Base-by-base conservation (phyloP, 2,329 filamentous ascomycete species). In the Phaeosphaeriaceae sp. region DNA sequence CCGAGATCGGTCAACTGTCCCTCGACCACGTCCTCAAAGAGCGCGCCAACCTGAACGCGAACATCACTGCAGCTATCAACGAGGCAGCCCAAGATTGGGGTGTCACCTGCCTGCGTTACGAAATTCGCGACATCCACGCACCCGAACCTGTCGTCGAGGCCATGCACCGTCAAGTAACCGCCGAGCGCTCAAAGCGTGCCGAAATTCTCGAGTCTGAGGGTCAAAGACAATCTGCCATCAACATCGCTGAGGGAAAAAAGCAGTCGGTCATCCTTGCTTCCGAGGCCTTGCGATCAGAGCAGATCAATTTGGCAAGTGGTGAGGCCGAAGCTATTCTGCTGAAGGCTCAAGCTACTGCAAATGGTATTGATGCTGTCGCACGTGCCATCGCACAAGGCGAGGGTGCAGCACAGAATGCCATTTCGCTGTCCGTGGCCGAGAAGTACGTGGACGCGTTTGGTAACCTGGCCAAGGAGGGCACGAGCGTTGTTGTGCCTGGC, bases 51-150 rank as follows among this genome's bases (percentile, higher is more conserved):
- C 89, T 99, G 68, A 99, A 99, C 84, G 93, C 89, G 66, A 98
- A 99, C 82, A 99, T 99, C 77, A 98, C 95, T n/a, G 90, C 92
- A 57, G 94, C 95, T 46, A 98, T 99, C 85, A 99, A 99, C 78
- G 94, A 98, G 78, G 95, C 95, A 1, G 94, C 95, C 4, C 91
- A 96, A 72, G 94, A 94, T 54, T 99, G 95, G 95, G 95, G 95
- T 59, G 93, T 99, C 21, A 92, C 93, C 32, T 99, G 95, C 76
- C 85, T 99, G 61, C 91, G 95, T 58, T 99, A 99, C 83, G 95
- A 99, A 81, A 99, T 99, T 77, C 87, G 95, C 68, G 95, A 99
- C 79, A 99, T 99, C 73, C 95, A 99, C 80, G 95, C 95, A 0
- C 95, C 95, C 1, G 92, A 90, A 30, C 91, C 91, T 51, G 95